Evolutionary conservation across 768 basidiomycete species (phyloP), one percentile per base, ranked within the genome.

Genomic region (Lenzites betulinus): DNA sequence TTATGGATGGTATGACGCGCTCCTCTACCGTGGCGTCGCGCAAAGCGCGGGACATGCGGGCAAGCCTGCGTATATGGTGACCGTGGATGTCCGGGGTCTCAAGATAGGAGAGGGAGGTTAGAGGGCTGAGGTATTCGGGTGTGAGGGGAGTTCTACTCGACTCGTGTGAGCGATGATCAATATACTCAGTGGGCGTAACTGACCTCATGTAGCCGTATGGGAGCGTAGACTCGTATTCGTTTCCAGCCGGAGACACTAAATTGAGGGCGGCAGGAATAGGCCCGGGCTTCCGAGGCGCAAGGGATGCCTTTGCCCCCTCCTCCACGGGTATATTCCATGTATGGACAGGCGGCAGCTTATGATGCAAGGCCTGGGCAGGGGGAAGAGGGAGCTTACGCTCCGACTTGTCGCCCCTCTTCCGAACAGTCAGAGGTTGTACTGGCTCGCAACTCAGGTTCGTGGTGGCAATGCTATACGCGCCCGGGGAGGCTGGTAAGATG

Each of bases 1-100:
- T 13, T 30, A 67, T 43, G n/a, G 68, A 67, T 1, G 66, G 64
- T 39, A 62, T 61, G 3, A 64, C 55, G 48, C 67, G 33, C 60
- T 69, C 70, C 28, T 54, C 56, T 43, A 51, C 53, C 38, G 51
- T 38, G 16, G 56, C 58, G 18, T 57, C 60, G 23, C 60, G 60
- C 36, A 62, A 62, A 1, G 55, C 54, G 33, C 60, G 60, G 18
- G 60, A 62, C 39, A 41, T 52, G 54, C 60, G 60, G 1, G 60
- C 60, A 26, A 62, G 60, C 9, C 54, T 49, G 7, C 60, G 54
- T 16, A 60, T 30, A 20, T 54, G 57, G 41, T 54, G 51, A 36
- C 58, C 49, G 5, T 61, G 56, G 35, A 67, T 50, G 18, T 60
- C 60, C 30, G 56, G 22, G 15, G 46, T 59, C 20, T 49, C 53